These are phyloP conservation scores for Zygosaccharomyces kombuchaensis DNA, from an alignment of 805 yeast species.

Conservation along the genomic window DNA sequence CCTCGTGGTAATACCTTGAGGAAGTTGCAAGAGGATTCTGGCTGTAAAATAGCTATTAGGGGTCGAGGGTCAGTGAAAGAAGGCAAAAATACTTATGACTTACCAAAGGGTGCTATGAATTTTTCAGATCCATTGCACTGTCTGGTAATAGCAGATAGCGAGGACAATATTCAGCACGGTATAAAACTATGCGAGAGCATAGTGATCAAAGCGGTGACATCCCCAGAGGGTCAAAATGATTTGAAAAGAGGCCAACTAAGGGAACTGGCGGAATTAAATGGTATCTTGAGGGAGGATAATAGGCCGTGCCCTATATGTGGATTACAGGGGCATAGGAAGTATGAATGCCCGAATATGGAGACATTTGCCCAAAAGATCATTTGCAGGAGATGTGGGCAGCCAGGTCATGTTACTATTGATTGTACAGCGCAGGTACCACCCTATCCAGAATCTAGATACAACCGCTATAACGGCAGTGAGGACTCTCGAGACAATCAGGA, in stretches of 20 bases:
- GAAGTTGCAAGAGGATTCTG: slow-evolving; percentile 74
- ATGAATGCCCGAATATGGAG: slow-evolving; percentile 57
- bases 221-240: slow-evolving; percentile 93
- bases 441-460: slow-evolving; percentile 20
- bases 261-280: slow-evolving; percentile 89
- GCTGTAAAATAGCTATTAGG: slow-evolving; percentile 85
- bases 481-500: slow-evolving; percentile 1
- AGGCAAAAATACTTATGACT: slow-evolving; percentile 58
- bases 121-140: slow-evolving; percentile 86
- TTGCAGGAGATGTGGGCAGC: slow-evolving; percentile 73
- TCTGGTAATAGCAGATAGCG: slow-evolving; percentile 75
- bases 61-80: slow-evolving; percentile 96
- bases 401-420: slow-evolving; percentile 86
- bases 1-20: slow-evolving; percentile 93
- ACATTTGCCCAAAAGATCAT: slow-evolving; percentile 52
- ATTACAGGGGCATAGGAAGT: slow-evolving; percentile 56
- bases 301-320: slow-evolving; percentile 65
- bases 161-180: slow-evolving; percentile 72
- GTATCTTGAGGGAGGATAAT: slow-evolving; percentile 82
- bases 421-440: slow-evolving; percentile 42
- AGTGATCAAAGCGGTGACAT: slow-evolving; percentile 74
- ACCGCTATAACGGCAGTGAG: slow-evolving; percentile 8
- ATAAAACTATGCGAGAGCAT: slow-evolving; percentile 67
- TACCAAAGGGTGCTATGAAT: slow-evolving; percentile 47
- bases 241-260: slow-evolving; percentile 85